Percentiles rank a stretch among this genome's conserved stretches.
These are phyloP conservation scores for Sphagnum fallax DNA, from an alignment of 228 moss, liverwort and hornwort species.

Conservation along the genomic window DNA sequence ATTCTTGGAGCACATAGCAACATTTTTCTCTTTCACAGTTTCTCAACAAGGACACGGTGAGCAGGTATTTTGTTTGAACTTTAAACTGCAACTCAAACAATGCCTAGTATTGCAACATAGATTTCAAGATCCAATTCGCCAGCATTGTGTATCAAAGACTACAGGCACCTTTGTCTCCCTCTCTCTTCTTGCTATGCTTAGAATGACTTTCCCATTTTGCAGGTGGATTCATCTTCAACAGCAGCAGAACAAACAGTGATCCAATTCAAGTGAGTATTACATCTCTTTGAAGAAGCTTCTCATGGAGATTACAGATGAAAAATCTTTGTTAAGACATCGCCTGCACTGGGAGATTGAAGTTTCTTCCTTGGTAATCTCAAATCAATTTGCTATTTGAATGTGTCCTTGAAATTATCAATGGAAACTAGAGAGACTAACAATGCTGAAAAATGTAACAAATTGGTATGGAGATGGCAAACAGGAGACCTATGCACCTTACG, in stretches of 20 bases:
- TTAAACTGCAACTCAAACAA: not conserved
- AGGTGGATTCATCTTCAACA: slow-evolving; percentile 40
- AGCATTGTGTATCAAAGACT: too few species aligned
- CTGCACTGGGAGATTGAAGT: slow-evolving; percentile 3
- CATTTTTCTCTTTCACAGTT: slow-evolving; percentile 57
- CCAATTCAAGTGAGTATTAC: not conserved
- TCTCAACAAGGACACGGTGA: slow-evolving; percentile 53
- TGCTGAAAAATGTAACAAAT: too few species aligned
- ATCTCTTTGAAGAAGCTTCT: not conserved
- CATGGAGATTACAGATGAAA: slow-evolving; percentile 1
- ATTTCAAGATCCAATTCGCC: too few species aligned
- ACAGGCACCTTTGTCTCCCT: not conserved
- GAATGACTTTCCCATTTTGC: slow-evolving; percentile 6
- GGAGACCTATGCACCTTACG: slow-evolving; percentile 57
- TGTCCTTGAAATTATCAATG: too few species aligned
- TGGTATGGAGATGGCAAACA: slow-evolving; percentile 34
- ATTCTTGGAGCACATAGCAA: slow-evolving; percentile 46
- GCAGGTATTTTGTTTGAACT: slow-evolving; percentile 30
- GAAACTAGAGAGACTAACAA: too few species aligned
- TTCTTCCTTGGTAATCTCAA: slow-evolving; percentile 2
- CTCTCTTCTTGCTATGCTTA: not conserved
- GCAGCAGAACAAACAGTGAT: too few species aligned
- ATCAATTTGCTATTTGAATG: too few species aligned
- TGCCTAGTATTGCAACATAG: too few species aligned
- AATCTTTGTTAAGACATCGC: not conserved